Evolutionary conservation across 768 basidiomycete species (phyloP), one percentile per base, ranked within the genome.

Genomic region (Cystofilobasidium macerans): DNA sequence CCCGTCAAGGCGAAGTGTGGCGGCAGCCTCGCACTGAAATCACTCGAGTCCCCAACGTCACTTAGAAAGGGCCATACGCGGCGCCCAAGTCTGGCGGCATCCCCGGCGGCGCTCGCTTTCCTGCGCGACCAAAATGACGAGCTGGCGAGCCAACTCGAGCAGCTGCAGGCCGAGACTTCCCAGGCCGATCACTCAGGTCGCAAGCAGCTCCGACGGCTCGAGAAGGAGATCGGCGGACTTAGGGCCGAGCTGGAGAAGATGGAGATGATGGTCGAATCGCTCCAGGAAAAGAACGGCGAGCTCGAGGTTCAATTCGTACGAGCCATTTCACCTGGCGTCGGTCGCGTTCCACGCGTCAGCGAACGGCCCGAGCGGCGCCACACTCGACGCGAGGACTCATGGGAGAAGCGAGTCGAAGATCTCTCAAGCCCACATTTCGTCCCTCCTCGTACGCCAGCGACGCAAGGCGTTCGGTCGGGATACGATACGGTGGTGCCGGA

Each of bases 51-150:
- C 5, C 33, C 30, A 38, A 24, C 62, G 2, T 24, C 38, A 26
- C 20, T 26, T 5, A 26, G 28, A 38, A 42, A 24, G 38, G 43
- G 58, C 38, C 48, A 54, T 18, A 32, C 22, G 9, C 30, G 53
- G 1, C 59, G 65, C 2, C 33, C 65, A 8, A 53, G 47, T 32
- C 51, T 72, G n/a, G 69, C 71, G 1, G 69, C 73, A 14, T 70
- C 71, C 7, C 83, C 84, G 1, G 77, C 81, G 20, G 87, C 89
- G 65, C 80, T 91, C 32, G 82, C 84, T 3, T 78, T 82, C 9
- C 82, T 91, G 48, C 82, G 86, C 0, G 86, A 88, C 71, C 88
- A 92, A 76, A 92, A 92, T 71, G 83, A 85, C 0, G 88, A 91
- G 69, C 83, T 92, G 20, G 76, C 87, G 5, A 76, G 80, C 30